Percentiles rank a stretch among this genome's conserved stretches.
These are phyloP conservation scores for Didymellaceae sp. DNA, from an alignment of 2,329 filamentous ascomycete genomes.

Conservation along the genomic window DNA sequence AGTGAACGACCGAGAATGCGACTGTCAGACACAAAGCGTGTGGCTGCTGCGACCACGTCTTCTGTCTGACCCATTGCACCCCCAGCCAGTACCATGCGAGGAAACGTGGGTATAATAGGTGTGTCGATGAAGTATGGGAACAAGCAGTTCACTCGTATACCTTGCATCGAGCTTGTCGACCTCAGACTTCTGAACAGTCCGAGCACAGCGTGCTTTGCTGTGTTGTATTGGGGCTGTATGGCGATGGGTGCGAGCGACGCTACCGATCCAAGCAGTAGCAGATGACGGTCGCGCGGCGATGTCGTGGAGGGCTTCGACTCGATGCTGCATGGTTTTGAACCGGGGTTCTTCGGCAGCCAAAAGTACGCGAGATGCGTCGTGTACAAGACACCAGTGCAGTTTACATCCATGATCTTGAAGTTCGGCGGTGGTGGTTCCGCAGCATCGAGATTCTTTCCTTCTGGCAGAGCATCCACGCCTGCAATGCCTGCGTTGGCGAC, in stretches of 20 bases:
- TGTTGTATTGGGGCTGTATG: constrained; percentile 60
- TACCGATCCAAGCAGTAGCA: constrained; percentile 69
- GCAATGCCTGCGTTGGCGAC: constrained; percentile 72
- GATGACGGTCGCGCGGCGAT: constrained; percentile 59
- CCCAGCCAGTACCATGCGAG: constrained; percentile 63
- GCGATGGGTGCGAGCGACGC: constrained; percentile 58
- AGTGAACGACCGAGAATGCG: constrained; percentile 64
- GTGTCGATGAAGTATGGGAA: constrained; percentile 71
- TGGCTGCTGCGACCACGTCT: constrained; percentile 70
- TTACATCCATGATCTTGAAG: constrained; percentile 65
- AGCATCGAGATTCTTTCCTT: constrained; percentile 53
- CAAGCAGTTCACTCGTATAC: constrained; percentile 70
- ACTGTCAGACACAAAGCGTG: constrained; percentile 66
- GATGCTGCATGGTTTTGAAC: constrained; percentile 46
- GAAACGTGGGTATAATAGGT: constrained; percentile 60
- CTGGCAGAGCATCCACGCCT: constrained; percentile 55
- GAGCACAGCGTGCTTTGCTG: constrained; percentile 70
- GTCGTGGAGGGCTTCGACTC: constrained; percentile 35
- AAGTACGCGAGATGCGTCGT: constrained; percentile 69
- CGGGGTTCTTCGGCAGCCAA: constrained; percentile 61
- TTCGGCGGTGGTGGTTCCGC: constrained; percentile 58
- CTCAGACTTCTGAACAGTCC: constrained; percentile 69
- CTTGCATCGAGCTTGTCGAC: constrained; percentile 54
- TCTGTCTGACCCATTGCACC: constrained; percentile 59
- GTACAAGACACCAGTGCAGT: constrained; percentile 69